These are phyloP conservation scores for Tulasnella sp. DNA, from an alignment of 768 basidiomycete species.

Conservation along the genomic window DNA sequence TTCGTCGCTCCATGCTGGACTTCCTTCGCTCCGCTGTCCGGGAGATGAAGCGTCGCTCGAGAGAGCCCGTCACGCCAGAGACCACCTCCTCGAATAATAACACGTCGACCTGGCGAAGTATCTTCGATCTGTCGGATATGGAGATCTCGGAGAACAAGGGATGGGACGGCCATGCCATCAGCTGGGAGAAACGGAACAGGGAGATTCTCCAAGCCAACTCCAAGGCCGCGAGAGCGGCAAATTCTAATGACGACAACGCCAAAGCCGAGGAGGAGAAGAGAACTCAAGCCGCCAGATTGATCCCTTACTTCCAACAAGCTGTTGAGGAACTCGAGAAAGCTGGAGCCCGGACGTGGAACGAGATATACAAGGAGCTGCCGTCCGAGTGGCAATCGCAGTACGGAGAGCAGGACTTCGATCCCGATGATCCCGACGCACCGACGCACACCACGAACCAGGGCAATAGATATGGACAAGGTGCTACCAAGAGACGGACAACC, in stretches of 20 bases:
- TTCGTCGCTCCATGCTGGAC: slow-evolving; percentile 31
- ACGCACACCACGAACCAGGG: not conserved
- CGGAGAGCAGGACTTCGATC: slow-evolving; percentile 29
- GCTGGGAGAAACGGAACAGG: not conserved
- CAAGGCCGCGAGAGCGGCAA: not conserved
- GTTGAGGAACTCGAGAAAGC: slow-evolving; percentile 38
- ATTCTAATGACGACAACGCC: not conserved
- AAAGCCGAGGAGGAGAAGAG: not conserved
- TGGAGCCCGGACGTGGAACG: slow-evolving; percentile 47
- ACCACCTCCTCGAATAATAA: not conserved
- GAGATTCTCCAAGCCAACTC: not conserved
- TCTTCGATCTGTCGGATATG: slow-evolving; percentile 9
- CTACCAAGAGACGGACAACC: no score
- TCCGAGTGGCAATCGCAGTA: not conserved
- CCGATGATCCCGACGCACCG: not conserved
- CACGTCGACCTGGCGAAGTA: not conserved
- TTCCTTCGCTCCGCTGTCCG: slow-evolving; percentile 26
- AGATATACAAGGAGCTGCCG: slow-evolving; percentile 38
- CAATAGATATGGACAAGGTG: not conserved
- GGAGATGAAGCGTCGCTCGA: slow-evolving; percentile 23
- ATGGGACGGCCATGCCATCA: slow-evolving; percentile 14
- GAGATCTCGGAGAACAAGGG: slow-evolving; percentile 2
- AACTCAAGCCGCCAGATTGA: slow-evolving; percentile 33
- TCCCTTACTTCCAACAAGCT: slow-evolving; percentile 39
- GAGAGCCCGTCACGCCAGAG: not conserved